Conservation (phyloP, 1,284 basidiomycete species). For the Paramarasmius palmivorus region DNA sequence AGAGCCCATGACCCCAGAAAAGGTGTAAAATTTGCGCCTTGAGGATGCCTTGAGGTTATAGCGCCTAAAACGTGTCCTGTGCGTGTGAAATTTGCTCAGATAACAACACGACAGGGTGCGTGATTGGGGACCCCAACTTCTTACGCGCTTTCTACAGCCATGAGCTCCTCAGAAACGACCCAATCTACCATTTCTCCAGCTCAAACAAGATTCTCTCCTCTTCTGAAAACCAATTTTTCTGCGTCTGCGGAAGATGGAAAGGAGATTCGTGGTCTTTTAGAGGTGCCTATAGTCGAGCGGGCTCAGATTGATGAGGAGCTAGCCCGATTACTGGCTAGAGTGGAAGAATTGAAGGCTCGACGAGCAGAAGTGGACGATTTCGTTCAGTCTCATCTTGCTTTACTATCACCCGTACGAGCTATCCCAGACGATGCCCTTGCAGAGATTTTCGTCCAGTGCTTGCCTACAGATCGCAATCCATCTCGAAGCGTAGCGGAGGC, state of each 20-base stretch:
- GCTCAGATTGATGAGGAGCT: neutral
- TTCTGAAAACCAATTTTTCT: neutral
- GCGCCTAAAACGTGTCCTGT: too few relatives aligned
- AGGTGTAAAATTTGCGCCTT: too few relatives aligned
- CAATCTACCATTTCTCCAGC: too few relatives aligned
- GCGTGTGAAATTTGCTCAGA: too few relatives aligned
- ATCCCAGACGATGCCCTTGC: neutral
- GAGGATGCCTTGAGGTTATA: too few relatives aligned
- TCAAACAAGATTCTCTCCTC: neutral
- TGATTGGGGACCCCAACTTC: too few relatives aligned
- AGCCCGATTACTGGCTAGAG: neutral
- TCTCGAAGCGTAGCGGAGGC: slow-evolving; percentile 10
- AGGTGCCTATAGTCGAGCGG: neutral
- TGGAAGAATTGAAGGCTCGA: neutral
- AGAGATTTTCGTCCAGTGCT: slow-evolving; percentile 5
- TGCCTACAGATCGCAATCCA: slow-evolving; percentile 11
- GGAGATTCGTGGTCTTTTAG: neutral
- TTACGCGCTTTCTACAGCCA: too few relatives aligned
- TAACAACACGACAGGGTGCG: too few relatives aligned
- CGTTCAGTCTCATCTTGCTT: neutral
- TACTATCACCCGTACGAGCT: neutral
- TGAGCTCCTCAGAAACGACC: too few relatives aligned
- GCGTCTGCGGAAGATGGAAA: neutral
- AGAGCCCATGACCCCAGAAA: too few relatives aligned
- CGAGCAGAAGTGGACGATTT: neutral